Evolutionary conservation across 108 stramenopile genomes (phyloP), one percentile per base, ranked within the genome.

Genomic region (Cyclostephanos tholiformis): DNA sequence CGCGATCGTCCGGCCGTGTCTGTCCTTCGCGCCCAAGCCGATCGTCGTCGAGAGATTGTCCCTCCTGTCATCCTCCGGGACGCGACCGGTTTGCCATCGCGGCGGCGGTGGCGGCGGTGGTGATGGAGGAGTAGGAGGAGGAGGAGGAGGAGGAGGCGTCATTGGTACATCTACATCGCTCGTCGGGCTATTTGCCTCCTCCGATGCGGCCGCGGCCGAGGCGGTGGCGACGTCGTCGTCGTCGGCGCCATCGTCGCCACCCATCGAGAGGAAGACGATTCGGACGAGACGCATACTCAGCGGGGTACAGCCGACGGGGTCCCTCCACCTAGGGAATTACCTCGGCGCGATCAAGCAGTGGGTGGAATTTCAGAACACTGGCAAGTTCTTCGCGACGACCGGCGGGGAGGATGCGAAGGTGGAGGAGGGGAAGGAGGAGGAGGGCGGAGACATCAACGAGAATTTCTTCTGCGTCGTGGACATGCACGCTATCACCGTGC

Each of bases 401-500:
- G 73, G 53, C 67, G 46, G 75, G 90, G 49, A 84, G 89, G 14
- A 67, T 67, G 43, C 89, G 20, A 86, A 70, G 44, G 69, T 60
- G 58, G 72, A 68, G 46, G 55, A 38, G 20, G 58, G 50, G 43
- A 68, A 53, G 41, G 72, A 65, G 14, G 57, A 52, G 12, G 51
- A 25, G 2, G 51, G 7, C 51, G 23, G 19, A 0, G 66, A 83
- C 38, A 75, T 82, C n/a, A 93, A 91, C 19, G 94, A 95, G 68
- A 95, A 95, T 69, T 97, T 95, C 67, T 99, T 99, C 77, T 98
- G 92, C 65, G 97, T 99, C 13, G 99, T 98, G 9, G 99, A 99
- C 88, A 75, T 99, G 71, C 99, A 99, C 82, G 97, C 99, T 55
- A 97, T 99, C 75, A 99, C 99, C 11, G 92, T 97, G 79, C 98